phyloP scores from a whole-genome alignment of 2,329 filamentous ascomycete species.

The Thielaviopsis punctulata region DNA sequence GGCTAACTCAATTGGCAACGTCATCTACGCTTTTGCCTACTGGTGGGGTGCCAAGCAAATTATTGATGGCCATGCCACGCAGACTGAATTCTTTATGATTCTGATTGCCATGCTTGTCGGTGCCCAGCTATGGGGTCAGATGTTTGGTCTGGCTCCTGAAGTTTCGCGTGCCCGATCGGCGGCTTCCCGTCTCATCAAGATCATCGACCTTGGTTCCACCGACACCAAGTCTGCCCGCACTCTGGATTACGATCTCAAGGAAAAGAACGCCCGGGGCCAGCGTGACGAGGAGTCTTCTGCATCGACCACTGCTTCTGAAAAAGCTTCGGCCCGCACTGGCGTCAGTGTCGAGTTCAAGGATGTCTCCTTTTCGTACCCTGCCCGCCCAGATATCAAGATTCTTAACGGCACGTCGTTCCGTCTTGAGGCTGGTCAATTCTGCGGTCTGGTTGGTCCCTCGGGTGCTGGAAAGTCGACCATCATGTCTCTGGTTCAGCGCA shows the following conservation, averaged over 20 bases:
- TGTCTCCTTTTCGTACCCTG: conserved; percentile 49
- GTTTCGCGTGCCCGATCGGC: conserved; percentile 49
- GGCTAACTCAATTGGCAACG: conserved; percentile 42
- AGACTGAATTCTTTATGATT: conserved; percentile 59
- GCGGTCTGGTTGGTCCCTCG: conserved; percentile 46
- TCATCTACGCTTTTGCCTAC: conserved; percentile 59
- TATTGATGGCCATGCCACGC: conserved; percentile 42
- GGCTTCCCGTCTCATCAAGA: conserved; percentile 36
- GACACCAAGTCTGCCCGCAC: conserved; percentile 9
- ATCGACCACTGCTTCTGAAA: background rate
- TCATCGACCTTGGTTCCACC: conserved; percentile 28
- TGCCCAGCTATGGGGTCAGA: conserved; percentile 55
- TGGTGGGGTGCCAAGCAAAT: conserved; percentile 67
- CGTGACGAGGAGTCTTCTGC: conserved; percentile 24
- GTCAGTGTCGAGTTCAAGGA: conserved; percentile 34
- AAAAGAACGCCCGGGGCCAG: conserved; percentile 13
- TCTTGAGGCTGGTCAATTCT: conserved; percentile 42
- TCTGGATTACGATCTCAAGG: conserved; percentile 14
- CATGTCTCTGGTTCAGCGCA: conserved; percentile 35
- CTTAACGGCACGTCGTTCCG: conserved; percentile 38
- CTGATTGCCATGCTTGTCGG: conserved; percentile 54
- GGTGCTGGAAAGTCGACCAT: conserved; percentile 53
- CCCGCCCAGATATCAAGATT: conserved; percentile 39
- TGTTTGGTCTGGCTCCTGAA: conserved; percentile 60
- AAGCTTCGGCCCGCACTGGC: conserved; percentile 16